Conservation (phyloP, 345 rosid species). For the Euphorbia pulcherrima region DNA sequence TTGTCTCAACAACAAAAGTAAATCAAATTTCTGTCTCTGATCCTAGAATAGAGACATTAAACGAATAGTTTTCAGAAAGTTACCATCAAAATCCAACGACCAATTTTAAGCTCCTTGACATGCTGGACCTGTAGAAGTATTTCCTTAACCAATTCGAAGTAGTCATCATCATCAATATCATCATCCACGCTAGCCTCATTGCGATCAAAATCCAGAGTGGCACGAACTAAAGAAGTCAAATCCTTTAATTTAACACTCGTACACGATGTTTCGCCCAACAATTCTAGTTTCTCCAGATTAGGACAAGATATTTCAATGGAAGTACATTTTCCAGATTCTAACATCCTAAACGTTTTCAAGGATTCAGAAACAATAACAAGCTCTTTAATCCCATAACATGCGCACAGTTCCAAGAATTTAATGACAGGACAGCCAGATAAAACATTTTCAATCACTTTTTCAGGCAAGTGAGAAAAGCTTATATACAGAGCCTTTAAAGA, state of each 20-base stretch:
- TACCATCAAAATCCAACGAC: neutral
- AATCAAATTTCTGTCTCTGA: no score
- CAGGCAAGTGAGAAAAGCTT: neutral
- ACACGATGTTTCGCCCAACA: neutral
- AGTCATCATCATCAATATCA: no score
- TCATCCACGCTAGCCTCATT: neutral
- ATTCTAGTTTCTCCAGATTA: neutral
- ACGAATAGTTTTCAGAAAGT: neutral
- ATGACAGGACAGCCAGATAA: neutral
- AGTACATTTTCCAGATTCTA: neutral
- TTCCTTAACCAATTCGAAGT: neutral
- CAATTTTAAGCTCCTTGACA: neutral
- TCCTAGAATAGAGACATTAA: neutral
- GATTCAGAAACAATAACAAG: neutral
- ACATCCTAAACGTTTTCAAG: no score
- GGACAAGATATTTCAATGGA: neutral
- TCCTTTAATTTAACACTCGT: neutral
- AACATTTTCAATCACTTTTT: neutral
- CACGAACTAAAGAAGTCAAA: neutral
- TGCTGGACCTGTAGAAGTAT: neutral
- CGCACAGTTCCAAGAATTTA: neutral
- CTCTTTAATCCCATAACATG: neutral
- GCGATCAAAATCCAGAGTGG: neutral
- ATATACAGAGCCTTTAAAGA: neutral
- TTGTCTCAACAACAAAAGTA: no score